A percentile compares a stretch with the other conserved stretches of the same genome.
phyloP scores from a whole-genome alignment of 2,329 filamentous ascomycete genomes.

The Talaromyces albobiverticillius region DNA sequence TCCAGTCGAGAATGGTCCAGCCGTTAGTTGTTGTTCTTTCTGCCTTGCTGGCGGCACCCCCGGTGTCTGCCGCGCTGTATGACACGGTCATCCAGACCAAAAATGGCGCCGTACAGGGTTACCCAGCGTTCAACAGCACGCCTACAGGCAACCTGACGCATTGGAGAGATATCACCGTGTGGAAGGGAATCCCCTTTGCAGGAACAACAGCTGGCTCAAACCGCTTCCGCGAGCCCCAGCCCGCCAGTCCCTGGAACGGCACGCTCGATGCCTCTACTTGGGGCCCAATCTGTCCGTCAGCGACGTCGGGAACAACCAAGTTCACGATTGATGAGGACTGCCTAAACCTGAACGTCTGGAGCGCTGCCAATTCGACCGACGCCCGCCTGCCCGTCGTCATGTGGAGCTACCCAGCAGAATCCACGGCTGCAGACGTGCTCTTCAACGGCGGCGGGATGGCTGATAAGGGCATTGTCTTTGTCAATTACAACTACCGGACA shows the following conservation, averaged over 20 bases:
- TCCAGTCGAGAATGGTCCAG: too few species aligned
- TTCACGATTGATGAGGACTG: conserved; percentile 28
- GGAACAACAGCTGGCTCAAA: neutral
- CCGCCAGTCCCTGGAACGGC: neutral
- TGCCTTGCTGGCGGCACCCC: too few species aligned
- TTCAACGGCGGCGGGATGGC: conserved; percentile 20
- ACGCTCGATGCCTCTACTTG: neutral
- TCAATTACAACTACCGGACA: conserved; percentile 22
- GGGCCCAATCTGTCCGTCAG: neutral
- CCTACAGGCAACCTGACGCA: neutral
- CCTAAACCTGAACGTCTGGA: conserved; percentile 34
- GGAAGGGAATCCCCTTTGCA: neutral
- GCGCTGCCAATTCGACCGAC: conserved; percentile 23
- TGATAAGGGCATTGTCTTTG: conserved; percentile 18
- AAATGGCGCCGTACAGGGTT: neutral
- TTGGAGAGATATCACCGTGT: neutral
- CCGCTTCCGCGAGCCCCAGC: neutral
- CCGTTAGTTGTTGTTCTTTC: too few species aligned
- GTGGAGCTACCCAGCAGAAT: conserved; percentile 13
- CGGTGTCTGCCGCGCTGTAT: neutral
- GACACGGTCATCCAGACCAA: neutral
- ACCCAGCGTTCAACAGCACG: neutral
- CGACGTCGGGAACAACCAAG: neutral
- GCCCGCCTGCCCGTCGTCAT: conserved; percentile 26
- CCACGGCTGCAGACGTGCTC: conserved; percentile 15